phyloP scores from a whole-genome alignment of 2,329 filamentous ascomycete genomes.

The Tothia fuscella region DNA sequence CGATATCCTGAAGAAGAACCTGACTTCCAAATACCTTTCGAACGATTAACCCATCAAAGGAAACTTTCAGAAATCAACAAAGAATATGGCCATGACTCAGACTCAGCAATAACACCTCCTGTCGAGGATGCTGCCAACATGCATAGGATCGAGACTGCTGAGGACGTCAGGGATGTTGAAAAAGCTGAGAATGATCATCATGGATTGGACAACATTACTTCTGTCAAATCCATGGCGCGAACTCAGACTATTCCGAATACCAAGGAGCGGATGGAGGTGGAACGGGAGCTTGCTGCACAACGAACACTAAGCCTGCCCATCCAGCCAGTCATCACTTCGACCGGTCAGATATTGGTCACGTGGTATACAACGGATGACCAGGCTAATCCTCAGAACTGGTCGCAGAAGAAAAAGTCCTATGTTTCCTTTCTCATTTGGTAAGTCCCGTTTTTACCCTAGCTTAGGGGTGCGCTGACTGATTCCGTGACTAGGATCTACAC shows the following conservation, averaged over 20 bases:
- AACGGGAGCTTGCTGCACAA: slow-evolving; percentile 27
- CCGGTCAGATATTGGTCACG: slow-evolving; percentile 42
- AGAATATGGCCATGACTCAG: not conserved
- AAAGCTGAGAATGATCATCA: not conserved
- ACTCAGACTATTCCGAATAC: slow-evolving; percentile 13
- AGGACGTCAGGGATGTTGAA: not conserved
- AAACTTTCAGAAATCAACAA: slow-evolving; percentile 6
- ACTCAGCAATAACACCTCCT: not conserved
- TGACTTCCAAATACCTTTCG: slow-evolving; percentile 13
- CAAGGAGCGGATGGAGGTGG: slow-evolving; percentile 26
- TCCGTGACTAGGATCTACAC: slow-evolving; percentile 27
- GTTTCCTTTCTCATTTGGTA: slow-evolving; percentile 27
- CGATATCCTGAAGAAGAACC: slow-evolving; percentile 32
- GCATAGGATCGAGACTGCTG: not conserved
- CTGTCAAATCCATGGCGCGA: not conserved
- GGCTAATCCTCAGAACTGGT: slow-evolving; percentile 51
- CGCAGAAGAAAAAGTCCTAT: slow-evolving; percentile 31
- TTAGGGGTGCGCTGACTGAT: too few species aligned
- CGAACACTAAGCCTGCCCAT: slow-evolving; percentile 38
- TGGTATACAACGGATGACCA: slow-evolving; percentile 49
- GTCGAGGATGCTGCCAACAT: not conserved
- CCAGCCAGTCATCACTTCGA: slow-evolving; percentile 36
- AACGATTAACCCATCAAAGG: not conserved
- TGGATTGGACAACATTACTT: not conserved
- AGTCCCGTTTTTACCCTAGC: slow-evolving; percentile 20